These are phyloP conservation scores for Camelina sativa DNA, from an alignment of 345 rosid genomes.

Conservation along the genomic window DNA sequence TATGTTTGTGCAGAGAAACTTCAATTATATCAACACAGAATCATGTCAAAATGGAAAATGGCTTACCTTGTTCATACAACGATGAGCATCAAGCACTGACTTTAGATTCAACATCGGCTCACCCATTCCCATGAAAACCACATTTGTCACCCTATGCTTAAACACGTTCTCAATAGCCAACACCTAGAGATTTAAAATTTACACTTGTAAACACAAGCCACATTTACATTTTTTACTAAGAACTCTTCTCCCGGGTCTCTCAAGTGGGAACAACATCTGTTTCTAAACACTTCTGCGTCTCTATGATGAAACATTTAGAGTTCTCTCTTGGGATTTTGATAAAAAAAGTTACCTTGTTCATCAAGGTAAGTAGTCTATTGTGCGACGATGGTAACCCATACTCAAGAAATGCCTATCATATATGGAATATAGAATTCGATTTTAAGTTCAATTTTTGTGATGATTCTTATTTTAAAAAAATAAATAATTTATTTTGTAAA, in stretches of 20 bases:
- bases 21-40: neutral
- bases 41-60: neutral
- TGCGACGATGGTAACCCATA: constrained; percentile 85
- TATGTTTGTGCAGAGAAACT: neutral
- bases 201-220: constrained; percentile 20
- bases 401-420: constrained; percentile 80
- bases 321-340: neutral
- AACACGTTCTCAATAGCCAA: constrained; percentile 89
- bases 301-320: neutral
- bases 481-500: neutral
- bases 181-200: constrained; percentile 52
- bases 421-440: neutral
- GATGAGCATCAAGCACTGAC: constrained; percentile 90
- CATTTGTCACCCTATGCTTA: constrained; percentile 92
- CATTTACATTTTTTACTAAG: neutral
- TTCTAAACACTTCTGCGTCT: neutral
- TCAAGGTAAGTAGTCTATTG: constrained; percentile 70
- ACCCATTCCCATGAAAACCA: constrained; percentile 99
- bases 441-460: neutral
- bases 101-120: constrained; percentile 97
- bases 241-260: neutral
- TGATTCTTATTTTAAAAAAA: too few species aligned
- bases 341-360: constrained; percentile 69
- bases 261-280: neutral
- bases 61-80: constrained; percentile 84